Base-by-base conservation (phyloP, 1,139 yeast genomes). In the Pichiaceae sp. region DNA sequence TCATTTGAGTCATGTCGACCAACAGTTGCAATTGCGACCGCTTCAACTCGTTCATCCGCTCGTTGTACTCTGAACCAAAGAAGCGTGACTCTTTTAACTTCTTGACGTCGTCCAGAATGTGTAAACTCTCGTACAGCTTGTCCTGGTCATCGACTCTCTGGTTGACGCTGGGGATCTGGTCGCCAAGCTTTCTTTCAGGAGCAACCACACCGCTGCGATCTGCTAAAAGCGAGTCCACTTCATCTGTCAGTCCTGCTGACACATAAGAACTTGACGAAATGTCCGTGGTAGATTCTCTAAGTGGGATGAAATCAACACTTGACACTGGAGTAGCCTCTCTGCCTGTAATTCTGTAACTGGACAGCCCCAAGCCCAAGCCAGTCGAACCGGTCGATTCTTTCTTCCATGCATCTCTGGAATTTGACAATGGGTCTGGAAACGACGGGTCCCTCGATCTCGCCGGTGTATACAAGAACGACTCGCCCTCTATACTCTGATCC, bases 41-140 rank as follows among this genome's bases (percentile, higher is more conserved):
- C 43, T 85, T 74, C 39, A 85, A 64, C 36, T 68, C 63, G 19
- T 60, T 61, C 42, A 87, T 58, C 29, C 79, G 78, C 7, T 63
- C 60, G 29, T 74, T 72, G 50, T 82, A 84, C 29, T 68, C 64
- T 3, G 66, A 66, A 34, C 80, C 81, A 52, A 85, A 82, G 54
- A 76, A 80, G 16, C 78, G 72, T 31, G 73, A 74, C 41, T 66
- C 68, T 23, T 60, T 78, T 70, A 82, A 70, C 39, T 65, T 66
- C 39, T 73, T 72, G 3, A 87, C 94, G 47, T 85, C 95, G 47
- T 85, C 91, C 42, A 89, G 64, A 1, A 84, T 84, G 51, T 84
- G 95, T 34, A 87, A 79, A 50, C 86, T 94, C 3, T 93, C 79
- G 95, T 95, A 87, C 36, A 85, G 62, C 49, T 74, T 70, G 56